These are phyloP conservation scores for Dendrothele bispora DNA, from an alignment of 768 basidiomycete species.

Conservation along the genomic window DNA sequence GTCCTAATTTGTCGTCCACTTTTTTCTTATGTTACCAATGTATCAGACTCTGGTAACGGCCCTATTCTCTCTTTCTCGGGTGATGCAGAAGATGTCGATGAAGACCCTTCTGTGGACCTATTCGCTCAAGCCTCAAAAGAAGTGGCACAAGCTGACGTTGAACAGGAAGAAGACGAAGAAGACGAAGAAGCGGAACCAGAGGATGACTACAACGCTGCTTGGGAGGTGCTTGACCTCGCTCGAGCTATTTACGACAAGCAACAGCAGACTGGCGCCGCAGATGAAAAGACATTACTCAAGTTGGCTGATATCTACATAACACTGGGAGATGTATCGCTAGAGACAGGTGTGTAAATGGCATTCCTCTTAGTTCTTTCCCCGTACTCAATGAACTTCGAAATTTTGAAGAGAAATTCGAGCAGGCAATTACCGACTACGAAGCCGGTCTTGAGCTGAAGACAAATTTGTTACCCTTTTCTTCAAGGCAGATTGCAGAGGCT, in stretches of 20 bases:
- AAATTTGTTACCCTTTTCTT: conserved; percentile 77
- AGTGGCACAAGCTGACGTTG: conserved; percentile 44
- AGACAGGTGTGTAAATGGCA: conserved; percentile 75
- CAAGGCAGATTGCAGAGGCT: conserved; percentile 89
- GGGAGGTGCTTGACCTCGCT: conserved; percentile 96
- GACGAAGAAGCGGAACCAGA: conserved; percentile 82
- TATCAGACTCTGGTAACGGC: conserved; percentile 34
- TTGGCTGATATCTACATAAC: conserved; percentile 89
- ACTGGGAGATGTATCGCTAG: conserved; percentile 94
- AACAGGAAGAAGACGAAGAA: conserved; percentile 55
- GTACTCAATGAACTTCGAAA: conserved; percentile 1
- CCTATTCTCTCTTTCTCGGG: conserved; percentile 80
- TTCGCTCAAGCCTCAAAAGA: conserved; percentile 56
- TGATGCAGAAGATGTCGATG: conserved; percentile 66
- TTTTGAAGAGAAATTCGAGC: conserved; percentile 87
- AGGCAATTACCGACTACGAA: conserved; percentile 87
- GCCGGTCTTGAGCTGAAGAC: conserved; percentile 74
- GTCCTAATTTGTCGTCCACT: not conserved
- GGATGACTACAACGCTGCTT: conserved; percentile 97
- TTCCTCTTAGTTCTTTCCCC: not conserved
- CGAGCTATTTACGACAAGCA: conserved; percentile 81
- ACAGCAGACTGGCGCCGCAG: conserved; percentile 44
- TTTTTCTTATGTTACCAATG: not conserved
- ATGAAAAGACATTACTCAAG: conserved; percentile 70
- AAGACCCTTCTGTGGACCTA: conserved; percentile 58